Conservation (phyloP, 495 filamentous ascomycete genomes). For the Daldinia loculata region DNA sequence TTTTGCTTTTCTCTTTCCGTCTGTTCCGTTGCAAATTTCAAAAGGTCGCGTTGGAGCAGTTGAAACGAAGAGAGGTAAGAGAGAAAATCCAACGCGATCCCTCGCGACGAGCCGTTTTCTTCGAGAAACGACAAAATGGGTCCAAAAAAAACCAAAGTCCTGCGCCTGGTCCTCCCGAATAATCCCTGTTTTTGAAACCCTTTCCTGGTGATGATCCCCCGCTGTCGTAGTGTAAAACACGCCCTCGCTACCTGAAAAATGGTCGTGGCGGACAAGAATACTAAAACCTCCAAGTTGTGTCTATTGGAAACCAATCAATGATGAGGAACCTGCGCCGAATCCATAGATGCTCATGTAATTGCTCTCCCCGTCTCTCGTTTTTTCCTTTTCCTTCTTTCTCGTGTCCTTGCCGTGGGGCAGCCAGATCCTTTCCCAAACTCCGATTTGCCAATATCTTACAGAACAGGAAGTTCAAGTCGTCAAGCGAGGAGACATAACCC, state of each 20-base stretch:
- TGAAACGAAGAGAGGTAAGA: conserved; percentile 33
- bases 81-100: conserved; percentile 25
- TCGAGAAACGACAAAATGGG: conserved; percentile 21
- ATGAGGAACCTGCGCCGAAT: conserved; percentile 34
- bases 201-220: conserved; percentile 39
- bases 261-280: conserved; percentile 28
- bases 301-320: conserved; percentile 34
- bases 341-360: conserved; percentile 42
- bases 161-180: conserved; percentile 37
- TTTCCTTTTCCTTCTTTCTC: conserved; percentile 19
- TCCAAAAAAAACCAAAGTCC: conserved; percentile 27
- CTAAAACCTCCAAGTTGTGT: conserved; percentile 26
- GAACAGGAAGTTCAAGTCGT: conserved; percentile 41
- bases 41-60: conserved; percentile 39
- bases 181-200: conserved; percentile 36
- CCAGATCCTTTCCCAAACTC: conserved; percentile 48
- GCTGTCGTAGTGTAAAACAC: conserved; percentile 33
- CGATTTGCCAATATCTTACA: conserved; percentile 46
- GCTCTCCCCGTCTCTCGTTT: conserved; percentile 8
- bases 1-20: conserved; percentile 44
- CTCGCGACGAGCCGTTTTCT: conserved; percentile 10
- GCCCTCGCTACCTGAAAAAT: conserved; percentile 35
- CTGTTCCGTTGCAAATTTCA: conserved; percentile 38
- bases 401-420: conserved; percentile 45
- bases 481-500: conserved; percentile 31